phyloP scores from a whole-genome alignment of 2,329 filamentous ascomycete genomes.

The Orbilia javanica region DNA sequence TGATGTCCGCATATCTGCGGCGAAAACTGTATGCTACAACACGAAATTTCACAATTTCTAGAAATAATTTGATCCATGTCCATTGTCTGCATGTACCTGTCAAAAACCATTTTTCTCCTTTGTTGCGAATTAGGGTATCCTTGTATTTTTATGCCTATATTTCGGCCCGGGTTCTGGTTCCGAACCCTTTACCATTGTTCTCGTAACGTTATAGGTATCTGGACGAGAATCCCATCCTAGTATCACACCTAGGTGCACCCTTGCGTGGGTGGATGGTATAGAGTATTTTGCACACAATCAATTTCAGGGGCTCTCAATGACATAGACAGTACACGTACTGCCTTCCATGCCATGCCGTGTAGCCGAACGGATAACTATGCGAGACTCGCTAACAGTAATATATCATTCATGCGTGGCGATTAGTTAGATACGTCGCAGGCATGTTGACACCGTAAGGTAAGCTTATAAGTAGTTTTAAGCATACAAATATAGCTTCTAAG shows the following conservation, averaged over 20 bases:
- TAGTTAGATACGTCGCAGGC: too few relatives aligned
- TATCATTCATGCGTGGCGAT: not conserved
- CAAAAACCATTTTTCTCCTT: not conserved
- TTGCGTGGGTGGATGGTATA: too few relatives aligned
- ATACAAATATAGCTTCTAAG: not conserved
- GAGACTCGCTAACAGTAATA: not conserved
- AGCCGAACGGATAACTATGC: not conserved
- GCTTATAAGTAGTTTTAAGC: not conserved
- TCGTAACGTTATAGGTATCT: not conserved
- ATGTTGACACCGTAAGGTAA: too few relatives aligned
- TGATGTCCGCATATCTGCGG: constrained; percentile 1
- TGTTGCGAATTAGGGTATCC: constrained; percentile 9
- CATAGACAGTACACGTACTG: not conserved
- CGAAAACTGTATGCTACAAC: not conserved
- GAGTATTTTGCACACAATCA: too few relatives aligned
- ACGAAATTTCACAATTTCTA: constrained; percentile 4
- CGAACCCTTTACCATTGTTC: not conserved
- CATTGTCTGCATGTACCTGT: not conserved
- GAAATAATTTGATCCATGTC: constrained; percentile 15
- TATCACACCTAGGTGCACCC: not conserved
- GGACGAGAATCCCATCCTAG: not conserved
- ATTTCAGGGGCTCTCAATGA: not conserved
- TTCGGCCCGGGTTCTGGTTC: not conserved
- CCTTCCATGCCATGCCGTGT: not conserved
- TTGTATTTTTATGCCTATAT: not conserved